Base-by-base conservation (phyloP, 495 filamentous ascomycete species). In the Penicillium coffeae region DNA sequence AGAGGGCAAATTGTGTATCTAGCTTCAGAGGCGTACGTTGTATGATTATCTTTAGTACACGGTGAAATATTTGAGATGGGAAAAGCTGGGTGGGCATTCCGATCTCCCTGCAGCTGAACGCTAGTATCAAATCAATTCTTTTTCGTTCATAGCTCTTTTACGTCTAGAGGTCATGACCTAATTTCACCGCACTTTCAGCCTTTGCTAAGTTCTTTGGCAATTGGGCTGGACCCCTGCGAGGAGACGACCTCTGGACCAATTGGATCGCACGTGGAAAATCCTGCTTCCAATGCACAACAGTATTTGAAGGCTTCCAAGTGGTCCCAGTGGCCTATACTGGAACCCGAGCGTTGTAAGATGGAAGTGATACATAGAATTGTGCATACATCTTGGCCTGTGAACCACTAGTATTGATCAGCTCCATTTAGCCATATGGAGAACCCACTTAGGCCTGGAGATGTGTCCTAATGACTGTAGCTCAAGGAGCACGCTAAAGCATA, bases 31-130 rank as follows among this genome's bases (percentile, higher is more conserved):
- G 25, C 25, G 25, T 10, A 4, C 5, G 25, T 10, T 30, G 4
- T 10, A 30, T 33, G 22, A 30, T 15, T 15, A 14, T 51, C n/a
- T n/a, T 21, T 38, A 32, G 42, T 47, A 30, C 35, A 36, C 42
- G 18, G 39, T 42, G 44, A 44, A 41, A 37, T 47, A 42, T 34
- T 47, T 44, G 25, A 8, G 13, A 33, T 37, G 7, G 34, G 21
- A 38, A 8, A 13, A n/a, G 38, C 21, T 21, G 38, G 27, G 38
- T 12, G 38, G 40, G 27, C 38, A 48, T 54, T 51, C 35, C 34
- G 20, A 18, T 45, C 16, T 49, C 16, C 25, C 10, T 30, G 25
- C 10, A 10, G 35, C 35, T 37, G 35, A 14, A 37, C 35, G 15
- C 15, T 14, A 6, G 15, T 4, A 18, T 7, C 5, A 37, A 37